A percentile compares a stretch with the other conserved stretches of the same genome.
Conservation (phyloP, 371 early-diverging fungal genomes). For the Sporodiniella umbellata region DNA sequence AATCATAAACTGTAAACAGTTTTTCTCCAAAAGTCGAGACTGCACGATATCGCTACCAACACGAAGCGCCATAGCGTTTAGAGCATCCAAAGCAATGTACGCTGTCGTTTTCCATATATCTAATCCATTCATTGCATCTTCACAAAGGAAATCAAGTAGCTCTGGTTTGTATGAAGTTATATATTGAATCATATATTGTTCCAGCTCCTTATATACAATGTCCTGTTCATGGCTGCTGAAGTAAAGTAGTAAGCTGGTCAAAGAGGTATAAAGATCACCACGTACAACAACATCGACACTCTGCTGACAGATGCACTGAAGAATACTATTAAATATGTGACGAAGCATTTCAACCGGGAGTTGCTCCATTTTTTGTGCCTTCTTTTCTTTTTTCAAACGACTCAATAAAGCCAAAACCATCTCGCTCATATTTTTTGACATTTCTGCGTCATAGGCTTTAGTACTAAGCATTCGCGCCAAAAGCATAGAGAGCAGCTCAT, state of each 20-base stretch:
- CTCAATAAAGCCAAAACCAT: constrained; percentile 54
- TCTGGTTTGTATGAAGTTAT: constrained; percentile 57
- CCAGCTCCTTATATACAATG: constrained; percentile 13
- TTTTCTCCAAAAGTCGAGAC: constrained; percentile 60
- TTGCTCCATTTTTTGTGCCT: constrained; percentile 22
- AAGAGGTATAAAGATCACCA: constrained; percentile 79
- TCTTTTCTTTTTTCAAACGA: constrained; percentile 4
- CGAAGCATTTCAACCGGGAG: constrained; percentile 54
- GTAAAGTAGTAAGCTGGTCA: constrained; percentile 67
- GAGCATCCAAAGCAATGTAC: constrained; percentile 69
- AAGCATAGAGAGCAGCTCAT: constrained; percentile 58
- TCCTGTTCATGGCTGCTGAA: constrained; percentile 8
- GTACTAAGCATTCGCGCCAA: constrained; percentile 50
- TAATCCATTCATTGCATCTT: constrained; percentile 80
- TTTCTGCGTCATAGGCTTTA: constrained; percentile 30
- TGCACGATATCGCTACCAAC: constrained; percentile 58
- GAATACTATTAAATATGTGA: constrained; percentile 61
- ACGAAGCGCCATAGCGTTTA: constrained; percentile 53
- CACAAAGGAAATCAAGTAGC: constrained; percentile 66
- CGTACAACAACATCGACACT: constrained; percentile 65
- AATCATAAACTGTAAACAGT: constrained; percentile 65
- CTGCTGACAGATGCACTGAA: constrained; percentile 62
- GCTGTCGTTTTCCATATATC: constrained; percentile 87
- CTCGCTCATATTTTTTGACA: constrained; percentile 59
- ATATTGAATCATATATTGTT: constrained; percentile 30